Evolutionary conservation across 129 eudicot genomes (phyloP).

Genomic region (Flaveria linearis): DNA sequence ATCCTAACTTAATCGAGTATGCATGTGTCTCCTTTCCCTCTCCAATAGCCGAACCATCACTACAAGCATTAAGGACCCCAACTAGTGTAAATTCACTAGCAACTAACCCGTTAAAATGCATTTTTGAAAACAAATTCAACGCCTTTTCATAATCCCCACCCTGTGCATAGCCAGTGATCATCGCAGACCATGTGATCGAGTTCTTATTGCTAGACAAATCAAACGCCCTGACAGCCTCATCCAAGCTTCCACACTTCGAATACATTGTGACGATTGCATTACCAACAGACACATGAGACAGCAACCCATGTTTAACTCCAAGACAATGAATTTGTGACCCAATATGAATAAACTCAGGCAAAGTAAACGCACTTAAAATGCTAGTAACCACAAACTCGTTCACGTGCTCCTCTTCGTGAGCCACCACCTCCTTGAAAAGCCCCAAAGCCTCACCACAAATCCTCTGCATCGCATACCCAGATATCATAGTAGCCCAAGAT

Average conservation of each 20-base stretch:
- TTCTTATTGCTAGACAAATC: constrained; percentile 53
- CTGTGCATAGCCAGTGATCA: constrained; percentile 92
- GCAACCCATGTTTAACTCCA: constrained; percentile 55
- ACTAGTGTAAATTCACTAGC: constrained; percentile 89
- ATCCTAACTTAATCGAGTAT: constrained; percentile 64
- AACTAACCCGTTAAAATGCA: constrained; percentile 62
- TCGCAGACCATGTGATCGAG: constrained; percentile 86
- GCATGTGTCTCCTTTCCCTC: constrained; percentile 77
- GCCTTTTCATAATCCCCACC: constrained; percentile 72
- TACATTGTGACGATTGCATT: constrained; percentile 94
- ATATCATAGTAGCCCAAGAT: constrained; percentile 83
- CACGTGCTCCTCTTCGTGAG: constrained; percentile 41
- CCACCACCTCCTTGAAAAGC: constrained; percentile 53
- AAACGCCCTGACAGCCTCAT: constrained; percentile 58
- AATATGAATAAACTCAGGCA: constrained; percentile 40
- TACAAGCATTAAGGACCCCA: constrained; percentile 88
- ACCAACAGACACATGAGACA: constrained; percentile 52
- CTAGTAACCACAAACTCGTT: constrained; percentile 75
- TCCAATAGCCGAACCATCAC: constrained; percentile 48
- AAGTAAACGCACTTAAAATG: constrained; percentile 64
- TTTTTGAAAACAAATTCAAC: constrained; percentile 56
- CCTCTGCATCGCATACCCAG: constrained; percentile 74
- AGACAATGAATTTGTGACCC: constrained; percentile 73
- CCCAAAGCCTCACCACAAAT: constrained; percentile 50
- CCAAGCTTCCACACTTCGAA: constrained; percentile 68